Evolutionary conservation across 768 basidiomycete species (phyloP).

Genomic region (Calvatia gigantea): DNA sequence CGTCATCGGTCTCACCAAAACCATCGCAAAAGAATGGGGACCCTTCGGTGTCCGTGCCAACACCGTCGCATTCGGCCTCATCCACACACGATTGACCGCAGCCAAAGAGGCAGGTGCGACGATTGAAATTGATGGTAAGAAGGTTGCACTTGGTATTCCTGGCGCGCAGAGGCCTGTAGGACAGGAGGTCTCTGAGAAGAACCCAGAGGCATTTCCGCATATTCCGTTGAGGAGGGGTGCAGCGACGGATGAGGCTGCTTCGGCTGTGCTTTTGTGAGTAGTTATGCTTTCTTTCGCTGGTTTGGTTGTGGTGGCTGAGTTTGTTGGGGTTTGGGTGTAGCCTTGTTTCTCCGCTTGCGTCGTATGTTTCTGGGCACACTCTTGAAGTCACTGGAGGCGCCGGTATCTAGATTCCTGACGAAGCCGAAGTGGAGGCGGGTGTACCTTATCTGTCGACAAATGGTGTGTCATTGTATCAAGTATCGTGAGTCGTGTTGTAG

Average conservation of each 20-base stretch:
- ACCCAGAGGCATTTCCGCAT: constrained; percentile 32
- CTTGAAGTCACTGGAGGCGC: constrained; percentile 81
- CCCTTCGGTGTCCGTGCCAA: constrained; percentile 79
- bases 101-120: constrained; percentile 73
- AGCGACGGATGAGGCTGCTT: constrained; percentile 73
- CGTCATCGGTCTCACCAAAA: constrained; percentile 78
- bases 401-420: constrained; percentile 47
- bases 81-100: constrained; percentile 79
- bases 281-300: constrained; percentile 10
- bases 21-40: constrained; percentile 88
- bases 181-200: constrained; percentile 20
- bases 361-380: constrained; percentile 81
- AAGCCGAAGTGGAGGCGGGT: not conserved
- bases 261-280: constrained; percentile 71
- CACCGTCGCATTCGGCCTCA: constrained; percentile 73
- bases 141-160: constrained; percentile 80
- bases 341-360: constrained; percentile 74
- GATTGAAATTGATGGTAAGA: constrained; percentile 81
- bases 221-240: constrained; percentile 70
- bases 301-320: not conserved
- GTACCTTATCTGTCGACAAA: not conserved
- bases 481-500: too few relatives aligned
- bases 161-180: constrained; percentile 36
- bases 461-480: not conserved
- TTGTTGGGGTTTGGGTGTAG: constrained; percentile 28